phyloP scores from a whole-genome alignment of 345 rosid species.

The Camelina sativa region DNA sequence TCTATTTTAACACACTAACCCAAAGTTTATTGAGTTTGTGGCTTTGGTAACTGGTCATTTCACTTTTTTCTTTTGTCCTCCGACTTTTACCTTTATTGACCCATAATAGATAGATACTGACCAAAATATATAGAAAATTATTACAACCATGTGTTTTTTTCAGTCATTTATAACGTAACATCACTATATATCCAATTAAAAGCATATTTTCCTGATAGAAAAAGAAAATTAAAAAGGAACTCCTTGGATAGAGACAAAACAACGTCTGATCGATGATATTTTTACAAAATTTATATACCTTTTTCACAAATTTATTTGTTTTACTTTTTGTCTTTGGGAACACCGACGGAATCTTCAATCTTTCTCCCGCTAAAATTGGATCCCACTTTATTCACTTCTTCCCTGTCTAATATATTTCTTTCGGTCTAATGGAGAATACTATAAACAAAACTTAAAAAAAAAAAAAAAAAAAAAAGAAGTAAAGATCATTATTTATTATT shows the following conservation, averaged over 20 bases:
- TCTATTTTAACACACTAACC: too few relatives aligned
- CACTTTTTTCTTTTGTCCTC: constrained; percentile 30
- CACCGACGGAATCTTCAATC: constrained; percentile 38
- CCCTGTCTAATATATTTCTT: too few relatives aligned
- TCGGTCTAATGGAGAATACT: too few relatives aligned
- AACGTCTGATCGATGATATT: neutral
- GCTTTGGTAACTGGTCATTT: constrained; percentile 34
- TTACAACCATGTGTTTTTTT: neutral
- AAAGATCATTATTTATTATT: too few relatives aligned
- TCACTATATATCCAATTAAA: neutral
- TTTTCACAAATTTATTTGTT: neutral
- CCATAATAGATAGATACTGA: neutral
- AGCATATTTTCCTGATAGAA: neutral
- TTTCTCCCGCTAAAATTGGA: constrained; percentile 37
- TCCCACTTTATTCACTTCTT: constrained; percentile 30
- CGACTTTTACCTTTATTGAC: constrained; percentile 22
- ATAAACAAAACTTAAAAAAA: too few relatives aligned
- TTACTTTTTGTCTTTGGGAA: constrained; percentile 17
- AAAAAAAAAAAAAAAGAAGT: too few relatives aligned
- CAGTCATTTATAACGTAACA: neutral
- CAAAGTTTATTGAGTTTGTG: too few relatives aligned
- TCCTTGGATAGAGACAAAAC: neutral
- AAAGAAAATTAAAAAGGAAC: neutral
- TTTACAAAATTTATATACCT: neutral
- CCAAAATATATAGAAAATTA: too few relatives aligned